Evolutionary conservation across 305 asterid species (phyloP).

Genomic region (Fraxinus baroniana): DNA sequence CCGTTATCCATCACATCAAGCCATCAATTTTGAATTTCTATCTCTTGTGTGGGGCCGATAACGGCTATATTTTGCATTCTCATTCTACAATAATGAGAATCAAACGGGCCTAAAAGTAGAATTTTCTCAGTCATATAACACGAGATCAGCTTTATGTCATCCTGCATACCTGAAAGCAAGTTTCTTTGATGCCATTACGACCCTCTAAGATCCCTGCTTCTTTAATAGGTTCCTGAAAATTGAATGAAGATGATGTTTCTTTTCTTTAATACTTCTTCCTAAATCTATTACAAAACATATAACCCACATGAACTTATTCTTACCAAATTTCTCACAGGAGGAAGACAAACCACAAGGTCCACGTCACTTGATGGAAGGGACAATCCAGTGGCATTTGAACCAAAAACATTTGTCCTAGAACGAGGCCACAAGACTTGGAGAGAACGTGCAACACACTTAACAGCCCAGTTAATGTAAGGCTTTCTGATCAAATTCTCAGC

Average conservation of each 20-base stretch:
- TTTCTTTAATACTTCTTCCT: slow-evolving; percentile 6
- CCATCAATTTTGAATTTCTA: too few relatives aligned
- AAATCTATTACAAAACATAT: slow-evolving; percentile 11
- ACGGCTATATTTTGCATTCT: too few relatives aligned
- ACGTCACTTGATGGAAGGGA: slow-evolving; percentile 98
- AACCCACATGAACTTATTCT: slow-evolving; percentile 28
- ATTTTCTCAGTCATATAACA: slow-evolving; percentile 17
- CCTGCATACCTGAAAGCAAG: slow-evolving; percentile 89
- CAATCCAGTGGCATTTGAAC: slow-evolving; percentile 96
- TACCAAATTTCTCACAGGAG: slow-evolving; percentile 99
- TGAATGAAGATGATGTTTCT: slow-evolving; percentile 21
- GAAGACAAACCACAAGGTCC: slow-evolving; percentile 96
- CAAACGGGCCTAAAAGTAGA: background rate
- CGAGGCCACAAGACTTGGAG: slow-evolving; percentile 99
- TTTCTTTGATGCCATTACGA: slow-evolving; percentile 97
- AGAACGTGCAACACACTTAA: slow-evolving; percentile 96
- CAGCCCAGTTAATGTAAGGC: slow-evolving; percentile 97
- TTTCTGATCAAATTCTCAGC: slow-evolving; percentile 81
- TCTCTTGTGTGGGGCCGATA: too few relatives aligned
- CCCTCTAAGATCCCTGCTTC: slow-evolving; percentile 99
- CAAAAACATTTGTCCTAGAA: slow-evolving; percentile 84
- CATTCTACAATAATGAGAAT: too few relatives aligned
- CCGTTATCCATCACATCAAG: too few relatives aligned
- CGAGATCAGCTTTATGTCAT: background rate
- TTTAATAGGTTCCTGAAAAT: slow-evolving; percentile 88